A percentile compares a stretch with the other conserved stretches of the same genome.
These are phyloP conservation scores for Phaeotremella skinneri DNA, from an alignment of 768 basidiomycete genomes.

Conservation along the genomic window DNA sequence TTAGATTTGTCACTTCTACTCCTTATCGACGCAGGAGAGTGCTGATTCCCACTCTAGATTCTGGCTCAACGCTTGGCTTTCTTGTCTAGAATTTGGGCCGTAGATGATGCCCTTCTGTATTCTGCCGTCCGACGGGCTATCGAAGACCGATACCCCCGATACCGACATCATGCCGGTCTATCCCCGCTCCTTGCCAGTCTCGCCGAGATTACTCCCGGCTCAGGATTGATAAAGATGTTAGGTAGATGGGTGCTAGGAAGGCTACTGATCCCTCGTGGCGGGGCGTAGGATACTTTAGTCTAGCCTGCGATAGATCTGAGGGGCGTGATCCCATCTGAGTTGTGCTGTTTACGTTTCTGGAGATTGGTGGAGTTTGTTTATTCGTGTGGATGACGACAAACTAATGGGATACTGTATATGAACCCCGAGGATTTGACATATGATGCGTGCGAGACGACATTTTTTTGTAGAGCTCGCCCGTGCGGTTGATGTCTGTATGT, in stretches of 20 bases:
- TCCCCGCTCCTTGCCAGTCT: conserved; percentile 23
- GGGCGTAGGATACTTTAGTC: background rate
- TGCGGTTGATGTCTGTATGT: no score
- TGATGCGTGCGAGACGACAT: no score
- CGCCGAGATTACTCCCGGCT: conserved; percentile 18
- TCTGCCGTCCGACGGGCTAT: conserved; percentile 37
- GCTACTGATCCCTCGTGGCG: conserved; percentile 22
- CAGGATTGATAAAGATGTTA: conserved; percentile 13
- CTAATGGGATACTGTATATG: no score
- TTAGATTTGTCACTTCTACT: no score
- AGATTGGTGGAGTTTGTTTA: no score
- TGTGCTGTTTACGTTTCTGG: no score
- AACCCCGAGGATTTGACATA: no score
- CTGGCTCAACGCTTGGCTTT: conserved; percentile 16
- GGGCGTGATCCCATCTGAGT: no score
- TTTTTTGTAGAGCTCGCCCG: no score
- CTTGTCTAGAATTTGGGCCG: conserved; percentile 31
- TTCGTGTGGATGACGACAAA: no score
- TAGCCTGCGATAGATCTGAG: background rate
- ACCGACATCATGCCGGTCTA: conserved; percentile 33
- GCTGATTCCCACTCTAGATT: background rate
- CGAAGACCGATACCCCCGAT: conserved; percentile 36
- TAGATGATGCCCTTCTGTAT: conserved; percentile 44
- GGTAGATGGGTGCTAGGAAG: conserved; percentile 30
- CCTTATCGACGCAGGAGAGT: background rate